These are phyloP conservation scores for Nematodospora valgi DNA, from an alignment of 805 yeast species.

Conservation along the genomic window DNA sequence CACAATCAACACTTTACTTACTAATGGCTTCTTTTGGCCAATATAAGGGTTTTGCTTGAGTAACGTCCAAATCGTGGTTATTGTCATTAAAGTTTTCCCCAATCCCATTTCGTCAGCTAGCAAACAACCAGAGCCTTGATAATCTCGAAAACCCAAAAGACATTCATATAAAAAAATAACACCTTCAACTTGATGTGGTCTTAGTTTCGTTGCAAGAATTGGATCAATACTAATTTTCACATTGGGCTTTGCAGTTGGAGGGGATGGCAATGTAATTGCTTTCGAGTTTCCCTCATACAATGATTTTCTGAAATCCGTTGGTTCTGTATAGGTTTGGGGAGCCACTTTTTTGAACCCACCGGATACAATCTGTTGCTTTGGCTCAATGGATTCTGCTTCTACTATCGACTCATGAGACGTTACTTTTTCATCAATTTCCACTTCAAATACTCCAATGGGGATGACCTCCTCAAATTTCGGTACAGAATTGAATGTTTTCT, in stretches of 20 bases:
- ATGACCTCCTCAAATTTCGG: conserved; percentile 26
- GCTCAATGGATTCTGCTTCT: neutral
- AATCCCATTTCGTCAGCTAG: conserved; percentile 98
- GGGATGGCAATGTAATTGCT: conserved; percentile 7
- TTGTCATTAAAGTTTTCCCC: conserved; percentile 71
- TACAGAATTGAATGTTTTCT: conserved; percentile 11
- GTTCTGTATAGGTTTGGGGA: conserved; percentile 4
- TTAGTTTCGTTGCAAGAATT: conserved; percentile 44
- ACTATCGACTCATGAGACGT: neutral
- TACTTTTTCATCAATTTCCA: conserved; percentile 54
- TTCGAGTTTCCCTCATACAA: conserved; percentile 5
- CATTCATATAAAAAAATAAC: conserved; percentile 79
- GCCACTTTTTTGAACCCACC: conserved; percentile 6
- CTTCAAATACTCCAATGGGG: conserved; percentile 55
- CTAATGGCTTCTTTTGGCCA: conserved; percentile 27
- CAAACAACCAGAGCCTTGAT: conserved; percentile 63
- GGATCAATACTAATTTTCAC: conserved; percentile 43
- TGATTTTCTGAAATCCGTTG: conserved; percentile 1
- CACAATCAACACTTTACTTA: conserved; percentile 67
- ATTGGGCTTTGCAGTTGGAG: conserved; percentile 1
- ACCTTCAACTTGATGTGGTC: conserved; percentile 88
- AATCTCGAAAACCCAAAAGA: conserved; percentile 62
- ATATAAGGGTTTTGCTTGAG: conserved; percentile 57
- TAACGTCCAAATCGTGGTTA: conserved; percentile 79
- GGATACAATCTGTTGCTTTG: conserved; percentile 9